Evolutionary conservation across 129 eudicot genomes (phyloP).

Genomic region (Ambrosia artemisiifolia): DNA sequence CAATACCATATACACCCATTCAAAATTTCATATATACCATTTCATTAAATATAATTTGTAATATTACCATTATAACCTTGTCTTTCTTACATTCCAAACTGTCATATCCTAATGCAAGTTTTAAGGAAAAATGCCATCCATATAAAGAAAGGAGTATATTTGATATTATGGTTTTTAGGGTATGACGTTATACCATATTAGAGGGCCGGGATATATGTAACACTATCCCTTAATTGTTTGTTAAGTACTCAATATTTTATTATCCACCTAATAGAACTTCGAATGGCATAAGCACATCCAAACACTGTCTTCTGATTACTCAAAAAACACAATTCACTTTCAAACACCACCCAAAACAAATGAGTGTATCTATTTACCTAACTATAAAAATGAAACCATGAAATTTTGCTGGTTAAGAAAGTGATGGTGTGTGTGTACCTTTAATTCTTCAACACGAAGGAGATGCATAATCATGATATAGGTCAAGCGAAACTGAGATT

Average conservation of each 20-base stretch:
- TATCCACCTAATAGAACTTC: not conserved
- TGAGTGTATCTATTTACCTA: not conserved
- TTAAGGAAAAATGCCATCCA: no score
- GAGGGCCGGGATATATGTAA: no score
- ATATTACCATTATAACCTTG: no score
- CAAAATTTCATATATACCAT: no score
- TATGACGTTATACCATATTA: no score
- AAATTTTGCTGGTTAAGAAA: not conserved
- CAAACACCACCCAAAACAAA: not conserved
- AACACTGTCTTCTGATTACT: not conserved
- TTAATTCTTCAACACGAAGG: constrained; percentile 96
- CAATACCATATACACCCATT: no score
- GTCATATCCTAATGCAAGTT: no score
- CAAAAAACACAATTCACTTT: not conserved
- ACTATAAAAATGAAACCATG: not conserved
- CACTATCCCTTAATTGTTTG: not conserved
- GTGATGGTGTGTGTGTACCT: constrained; percentile 45
- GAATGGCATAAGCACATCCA: not conserved
- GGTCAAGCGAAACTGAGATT: constrained; percentile 92
- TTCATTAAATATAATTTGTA: no score
- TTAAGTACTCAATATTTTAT: not conserved
- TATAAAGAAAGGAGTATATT: no score
- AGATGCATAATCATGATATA: constrained; percentile 98
- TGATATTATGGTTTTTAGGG: no score
- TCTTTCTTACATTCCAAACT: no score